These are phyloP conservation scores for Cynara cardunculus DNA, from an alignment of 129 eudicot species.

Conservation along the genomic window DNA sequence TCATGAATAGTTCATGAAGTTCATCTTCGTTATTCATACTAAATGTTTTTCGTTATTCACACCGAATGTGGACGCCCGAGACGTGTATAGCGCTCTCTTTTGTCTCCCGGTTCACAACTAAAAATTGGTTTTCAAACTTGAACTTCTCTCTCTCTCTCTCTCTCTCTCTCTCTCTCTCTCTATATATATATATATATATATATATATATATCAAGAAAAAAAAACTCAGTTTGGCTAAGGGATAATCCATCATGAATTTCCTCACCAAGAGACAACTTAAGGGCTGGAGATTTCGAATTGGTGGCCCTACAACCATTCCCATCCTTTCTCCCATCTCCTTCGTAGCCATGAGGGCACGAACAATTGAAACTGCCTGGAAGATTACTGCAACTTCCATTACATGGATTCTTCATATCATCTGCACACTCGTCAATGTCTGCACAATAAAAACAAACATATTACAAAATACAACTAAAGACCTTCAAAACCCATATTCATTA, in stretches of 20 bases:
- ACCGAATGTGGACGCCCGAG: too few species aligned
- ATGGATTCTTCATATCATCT: slow-evolving; percentile 15
- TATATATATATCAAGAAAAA: neutral
- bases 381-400: slow-evolving; percentile 33
- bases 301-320: slow-evolving; percentile 31
- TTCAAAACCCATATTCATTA: neutral
- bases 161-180: too few species aligned
- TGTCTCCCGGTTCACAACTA: too few species aligned
- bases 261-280: slow-evolving; percentile 34
- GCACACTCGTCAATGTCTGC: slow-evolving; percentile 34
- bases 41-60: too few species aligned
- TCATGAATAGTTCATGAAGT: too few species aligned
- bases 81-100: too few species aligned
- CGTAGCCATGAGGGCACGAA: slow-evolving; percentile 35
- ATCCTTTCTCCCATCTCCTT: slow-evolving; percentile 36
- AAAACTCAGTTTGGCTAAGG: neutral
- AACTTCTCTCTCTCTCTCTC: too few species aligned
- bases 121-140: too few species aligned
- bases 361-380: slow-evolving; percentile 35
- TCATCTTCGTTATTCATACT: too few species aligned
- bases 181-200: too few species aligned
- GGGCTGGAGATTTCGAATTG: slow-evolving; percentile 23
- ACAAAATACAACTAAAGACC: too few species aligned
- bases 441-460: neutral
- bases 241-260: neutral